A percentile compares a stretch with the other conserved stretches of the same genome.
These are phyloP conservation scores for Eurotiales sp. DNA, from an alignment of 2,329 filamentous ascomycete species.

Conservation along the genomic window DNA sequence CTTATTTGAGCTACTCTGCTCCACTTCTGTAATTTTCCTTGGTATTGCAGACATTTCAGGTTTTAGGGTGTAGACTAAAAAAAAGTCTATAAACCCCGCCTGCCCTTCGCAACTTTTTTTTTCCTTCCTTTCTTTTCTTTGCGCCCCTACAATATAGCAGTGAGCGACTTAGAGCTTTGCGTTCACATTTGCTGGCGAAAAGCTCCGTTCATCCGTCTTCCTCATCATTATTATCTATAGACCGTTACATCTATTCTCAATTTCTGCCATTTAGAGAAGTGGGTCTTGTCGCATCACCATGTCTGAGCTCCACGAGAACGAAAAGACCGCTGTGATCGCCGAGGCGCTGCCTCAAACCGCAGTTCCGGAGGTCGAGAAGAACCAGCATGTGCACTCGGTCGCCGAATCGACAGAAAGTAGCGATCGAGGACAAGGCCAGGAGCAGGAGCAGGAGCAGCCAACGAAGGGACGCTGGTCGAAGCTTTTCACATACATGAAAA, in stretches of 20 bases:
- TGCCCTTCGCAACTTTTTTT: background rate
- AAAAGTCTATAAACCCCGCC: slow-evolving; percentile 9
- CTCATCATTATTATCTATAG: slow-evolving; percentile 23
- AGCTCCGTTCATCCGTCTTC: slow-evolving; percentile 38
- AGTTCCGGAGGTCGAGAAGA: slow-evolving; percentile 7
- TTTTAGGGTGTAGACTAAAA: background rate
- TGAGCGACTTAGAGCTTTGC: slow-evolving; percentile 60
- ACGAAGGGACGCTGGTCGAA: background rate
- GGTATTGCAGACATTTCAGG: background rate
- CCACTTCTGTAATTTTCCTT: slow-evolving; percentile 3
- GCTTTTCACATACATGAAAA: slow-evolving; percentile 13
- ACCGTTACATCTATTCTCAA: background rate
- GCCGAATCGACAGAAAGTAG: slow-evolving; percentile 4
- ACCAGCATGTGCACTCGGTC: slow-evolving; percentile 2
- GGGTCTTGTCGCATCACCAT: background rate
- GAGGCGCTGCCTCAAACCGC: background rate
- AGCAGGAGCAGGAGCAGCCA: slow-evolving; percentile 1
- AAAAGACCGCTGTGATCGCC: slow-evolving; percentile 8
- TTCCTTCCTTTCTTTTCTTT: slow-evolving; percentile 1
- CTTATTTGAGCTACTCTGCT: background rate
- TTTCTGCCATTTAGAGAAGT: no score
- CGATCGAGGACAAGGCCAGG: slow-evolving; percentile 3
- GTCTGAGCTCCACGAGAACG: background rate
- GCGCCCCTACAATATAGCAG: slow-evolving; percentile 16
- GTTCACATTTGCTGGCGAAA: slow-evolving; percentile 46